These are phyloP conservation scores for Cucurbita maxima DNA, from an alignment of 306 rosid species.

Conservation along the genomic window DNA sequence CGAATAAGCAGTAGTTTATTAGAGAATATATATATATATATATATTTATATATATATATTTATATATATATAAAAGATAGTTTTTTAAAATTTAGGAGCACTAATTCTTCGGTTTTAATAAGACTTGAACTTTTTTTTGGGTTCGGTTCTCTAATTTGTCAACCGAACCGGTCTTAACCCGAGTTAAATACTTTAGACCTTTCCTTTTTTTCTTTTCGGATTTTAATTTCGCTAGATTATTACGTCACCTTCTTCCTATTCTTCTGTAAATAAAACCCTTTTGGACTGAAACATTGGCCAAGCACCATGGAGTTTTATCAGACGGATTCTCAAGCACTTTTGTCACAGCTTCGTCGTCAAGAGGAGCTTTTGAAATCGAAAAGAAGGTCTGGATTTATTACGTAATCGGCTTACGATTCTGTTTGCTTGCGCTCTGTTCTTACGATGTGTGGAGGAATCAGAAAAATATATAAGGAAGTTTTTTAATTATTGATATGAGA, in stretches of 20 bases:
- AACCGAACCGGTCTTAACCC: background rate
- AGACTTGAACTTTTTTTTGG: no score
- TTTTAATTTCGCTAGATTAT: background rate
- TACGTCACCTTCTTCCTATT: background rate
- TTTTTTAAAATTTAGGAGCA: no score
- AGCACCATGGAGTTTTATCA: constrained; percentile 12
- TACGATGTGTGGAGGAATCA: background rate
- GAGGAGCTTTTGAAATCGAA: constrained; percentile 37
- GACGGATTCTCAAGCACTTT: constrained; percentile 24
- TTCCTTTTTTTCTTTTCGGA: background rate
- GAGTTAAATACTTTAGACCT: background rate
- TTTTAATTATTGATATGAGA: background rate
- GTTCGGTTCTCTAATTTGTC: background rate
- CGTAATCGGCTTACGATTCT: background rate
- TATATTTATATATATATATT: no score
- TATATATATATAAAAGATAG: no score
- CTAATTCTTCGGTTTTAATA: no score
- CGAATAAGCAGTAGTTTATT: no score
- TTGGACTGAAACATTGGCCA: background rate
- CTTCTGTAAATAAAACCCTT: background rate
- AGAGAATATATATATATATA: no score
- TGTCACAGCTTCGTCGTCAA: constrained; percentile 23
- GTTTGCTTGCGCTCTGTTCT: background rate
- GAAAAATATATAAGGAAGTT: background rate
- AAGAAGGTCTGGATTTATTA: constrained; percentile 23